Conservation (phyloP, 2,329 filamentous ascomycete species). For the Monosporascus cannonballus region DNA sequence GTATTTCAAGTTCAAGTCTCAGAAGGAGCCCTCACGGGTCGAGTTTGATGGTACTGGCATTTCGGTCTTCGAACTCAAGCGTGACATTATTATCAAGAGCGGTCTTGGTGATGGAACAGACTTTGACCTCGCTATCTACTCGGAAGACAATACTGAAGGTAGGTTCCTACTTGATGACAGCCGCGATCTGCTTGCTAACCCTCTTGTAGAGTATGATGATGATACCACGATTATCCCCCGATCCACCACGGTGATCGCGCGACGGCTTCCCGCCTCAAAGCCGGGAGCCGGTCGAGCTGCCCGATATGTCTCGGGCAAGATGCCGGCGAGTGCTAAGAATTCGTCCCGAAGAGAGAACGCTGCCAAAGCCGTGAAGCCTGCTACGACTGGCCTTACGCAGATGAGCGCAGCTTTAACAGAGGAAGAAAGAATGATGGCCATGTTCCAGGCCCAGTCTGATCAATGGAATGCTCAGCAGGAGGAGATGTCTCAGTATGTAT, state of each 20-base stretch:
- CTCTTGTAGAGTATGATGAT: slow-evolving; percentile 77
- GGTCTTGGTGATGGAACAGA: slow-evolving; percentile 92
- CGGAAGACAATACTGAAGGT: slow-evolving; percentile 89
- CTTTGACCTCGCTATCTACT: slow-evolving; percentile 92
- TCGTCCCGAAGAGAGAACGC: slow-evolving; percentile 59
- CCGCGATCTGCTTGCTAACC: slow-evolving; percentile 11
- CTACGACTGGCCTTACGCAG: slow-evolving; percentile 53
- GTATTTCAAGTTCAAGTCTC: slow-evolving; percentile 99
- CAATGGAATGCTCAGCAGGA: slow-evolving; percentile 93
- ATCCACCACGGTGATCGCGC: slow-evolving; percentile 87
- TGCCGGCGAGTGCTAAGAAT: slow-evolving; percentile 83
- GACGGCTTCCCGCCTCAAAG: slow-evolving; percentile 75
- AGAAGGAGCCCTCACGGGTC: slow-evolving; percentile 89
- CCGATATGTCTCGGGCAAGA: slow-evolving; percentile 93
- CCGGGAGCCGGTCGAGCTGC: slow-evolving; percentile 85
- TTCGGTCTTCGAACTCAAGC: slow-evolving; percentile 96
- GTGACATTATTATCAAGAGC: slow-evolving; percentile 94
- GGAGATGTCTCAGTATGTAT: slow-evolving; percentile 73
- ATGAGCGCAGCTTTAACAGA: slow-evolving; percentile 81
- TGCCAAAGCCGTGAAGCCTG: slow-evolving; percentile 54
- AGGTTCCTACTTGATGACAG: slow-evolving; percentile 30
- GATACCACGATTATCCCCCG: slow-evolving; percentile 96
- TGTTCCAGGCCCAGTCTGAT: slow-evolving; percentile 83
- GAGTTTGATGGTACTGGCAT: slow-evolving; percentile 97
- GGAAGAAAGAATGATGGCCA: slow-evolving; percentile 87